Percentiles rank a stretch among this genome's conserved stretches.
These are phyloP conservation scores for Trichoderma breve DNA, from an alignment of 2,329 filamentous ascomycete genomes.

Conservation along the genomic window DNA sequence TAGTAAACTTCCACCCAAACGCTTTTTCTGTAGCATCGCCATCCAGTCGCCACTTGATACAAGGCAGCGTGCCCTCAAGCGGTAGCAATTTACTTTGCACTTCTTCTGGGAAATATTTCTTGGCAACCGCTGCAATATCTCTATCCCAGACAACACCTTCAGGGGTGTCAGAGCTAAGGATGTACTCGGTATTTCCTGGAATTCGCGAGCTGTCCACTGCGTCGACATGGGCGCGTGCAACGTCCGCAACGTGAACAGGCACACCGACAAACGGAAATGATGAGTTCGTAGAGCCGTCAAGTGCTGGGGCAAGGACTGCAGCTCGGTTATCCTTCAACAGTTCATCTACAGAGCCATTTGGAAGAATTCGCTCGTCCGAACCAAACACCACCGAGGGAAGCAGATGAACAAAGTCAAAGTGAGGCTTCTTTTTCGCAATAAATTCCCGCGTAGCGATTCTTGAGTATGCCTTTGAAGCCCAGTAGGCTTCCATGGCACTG, in stretches of 20 bases:
- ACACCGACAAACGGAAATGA: conserved; percentile 22
- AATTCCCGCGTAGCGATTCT: conserved; percentile 9
- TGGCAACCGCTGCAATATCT: conserved; percentile 1
- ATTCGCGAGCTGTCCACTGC: conserved; percentile 18
- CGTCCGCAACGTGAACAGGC: conserved; percentile 22
- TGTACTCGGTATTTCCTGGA: conserved; percentile 22
- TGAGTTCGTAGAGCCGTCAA: conserved; percentile 13
- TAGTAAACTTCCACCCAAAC: conserved; percentile 22
- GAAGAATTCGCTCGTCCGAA: conserved; percentile 15
- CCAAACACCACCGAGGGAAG: conserved; percentile 23
- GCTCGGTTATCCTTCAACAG: conserved; percentile 14
- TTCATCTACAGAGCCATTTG: neutral
- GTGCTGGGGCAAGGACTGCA: conserved; percentile 15
- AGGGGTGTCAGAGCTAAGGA: conserved; percentile 20
- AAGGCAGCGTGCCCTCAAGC: conserved; percentile 11
- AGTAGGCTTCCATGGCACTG: conserved; percentile 22
- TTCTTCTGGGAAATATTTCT: conserved; percentile 14
- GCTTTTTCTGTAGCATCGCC: neutral
- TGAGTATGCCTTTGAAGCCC: conserved; percentile 21
- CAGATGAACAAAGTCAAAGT: conserved; percentile 21
- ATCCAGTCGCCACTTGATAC: conserved; percentile 20
- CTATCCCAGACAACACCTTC: conserved; percentile 21
- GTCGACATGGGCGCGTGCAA: conserved; percentile 23
- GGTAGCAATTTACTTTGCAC: conserved; percentile 9
- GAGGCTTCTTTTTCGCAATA: conserved; percentile 2